These are phyloP conservation scores for Hansfordia pulvinata DNA, from an alignment of 2,329 filamentous ascomycete genomes.

Conservation along the genomic window DNA sequence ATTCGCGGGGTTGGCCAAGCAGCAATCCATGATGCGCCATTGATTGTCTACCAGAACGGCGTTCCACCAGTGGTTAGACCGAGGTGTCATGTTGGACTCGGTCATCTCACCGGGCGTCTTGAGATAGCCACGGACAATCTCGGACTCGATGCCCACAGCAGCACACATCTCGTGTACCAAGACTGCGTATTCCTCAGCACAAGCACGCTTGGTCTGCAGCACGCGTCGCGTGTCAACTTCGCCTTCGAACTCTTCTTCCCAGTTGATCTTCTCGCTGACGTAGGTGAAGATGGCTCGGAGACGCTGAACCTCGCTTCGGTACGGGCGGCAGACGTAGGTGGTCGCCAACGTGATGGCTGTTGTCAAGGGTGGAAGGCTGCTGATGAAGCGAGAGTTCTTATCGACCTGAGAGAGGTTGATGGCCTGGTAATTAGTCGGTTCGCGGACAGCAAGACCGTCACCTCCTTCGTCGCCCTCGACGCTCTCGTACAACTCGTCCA, in stretches of 20 bases:
- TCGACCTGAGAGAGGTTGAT: conserved; percentile 81
- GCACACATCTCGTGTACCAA: conserved; percentile 88
- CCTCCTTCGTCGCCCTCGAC: conserved; percentile 83
- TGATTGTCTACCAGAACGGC: conserved; percentile 83
- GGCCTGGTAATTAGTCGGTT: conserved; percentile 67
- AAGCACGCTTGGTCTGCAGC: conserved; percentile 71
- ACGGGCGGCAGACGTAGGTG: conserved; percentile 85
- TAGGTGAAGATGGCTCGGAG: conserved; percentile 93
- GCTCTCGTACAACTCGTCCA: conserved; percentile 75
- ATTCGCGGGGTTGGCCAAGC: conserved; percentile 80
- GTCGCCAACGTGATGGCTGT: conserved; percentile 76
- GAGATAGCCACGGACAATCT: conserved; percentile 79
- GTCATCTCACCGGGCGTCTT: conserved; percentile 77
- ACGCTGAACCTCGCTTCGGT: conserved; percentile 85
- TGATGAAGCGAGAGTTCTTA: conserved; percentile 88
- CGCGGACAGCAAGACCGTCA: conserved; percentile 69
- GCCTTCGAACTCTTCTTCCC: conserved; percentile 93
- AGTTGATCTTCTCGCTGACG: conserved; percentile 87
- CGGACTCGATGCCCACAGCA: conserved; percentile 76
- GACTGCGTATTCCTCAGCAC: conserved; percentile 77
- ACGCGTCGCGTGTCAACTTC: conserved; percentile 71
- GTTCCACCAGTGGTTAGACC: conserved; percentile 97
- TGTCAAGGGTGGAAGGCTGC: conserved; percentile 66
- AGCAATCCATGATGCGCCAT: conserved; percentile 95
- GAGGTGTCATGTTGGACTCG: conserved; percentile 70